Evolutionary conservation across 164 flowering plant species (phyloP).

Genomic region (Euptelea pleiosperma): DNA sequence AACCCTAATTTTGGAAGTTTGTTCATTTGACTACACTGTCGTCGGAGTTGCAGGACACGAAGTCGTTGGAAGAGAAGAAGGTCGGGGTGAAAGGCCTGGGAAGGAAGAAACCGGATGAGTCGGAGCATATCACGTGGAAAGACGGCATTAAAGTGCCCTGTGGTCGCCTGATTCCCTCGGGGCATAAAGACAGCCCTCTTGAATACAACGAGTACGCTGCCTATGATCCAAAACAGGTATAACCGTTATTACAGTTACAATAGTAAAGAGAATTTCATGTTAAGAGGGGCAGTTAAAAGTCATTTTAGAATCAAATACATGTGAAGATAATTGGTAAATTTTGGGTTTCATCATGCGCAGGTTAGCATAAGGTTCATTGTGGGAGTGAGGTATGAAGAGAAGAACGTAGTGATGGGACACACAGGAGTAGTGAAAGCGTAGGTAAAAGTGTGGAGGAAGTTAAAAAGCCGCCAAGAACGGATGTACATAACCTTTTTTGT

Average conservation of each 20-base stretch:
- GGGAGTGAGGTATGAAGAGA: constrained; percentile 62
- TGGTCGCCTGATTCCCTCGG: constrained; percentile 56
- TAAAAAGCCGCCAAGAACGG: no score
- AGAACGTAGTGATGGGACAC: constrained; percentile 40
- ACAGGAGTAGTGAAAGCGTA: constrained; percentile 21
- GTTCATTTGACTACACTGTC: no score
- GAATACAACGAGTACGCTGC: constrained; percentile 80
- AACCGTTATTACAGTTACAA: not conserved
- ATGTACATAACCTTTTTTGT: no score
- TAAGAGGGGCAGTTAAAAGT: no score
- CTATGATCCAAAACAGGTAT: constrained; percentile 78
- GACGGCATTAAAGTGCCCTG: constrained; percentile 78
- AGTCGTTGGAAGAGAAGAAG: constrained; percentile 60
- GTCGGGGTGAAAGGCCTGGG: constrained; percentile 66
- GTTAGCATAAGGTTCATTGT: constrained; percentile 68
- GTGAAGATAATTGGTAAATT: not conserved
- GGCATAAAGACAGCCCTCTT: constrained; percentile 54
- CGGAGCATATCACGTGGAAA: constrained; percentile 59
- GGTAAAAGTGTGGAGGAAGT: no score
- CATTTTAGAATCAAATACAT: no score
- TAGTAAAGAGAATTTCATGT: not conserved
- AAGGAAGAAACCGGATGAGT: constrained; percentile 61
- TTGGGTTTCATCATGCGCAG: constrained; percentile 23
- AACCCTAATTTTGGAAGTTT: no score
- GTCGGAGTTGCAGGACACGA: constrained; percentile 58